Base-by-base conservation (phyloP, 2,329 filamentous ascomycete species). In the Fusarium sarcochroum region DNA sequence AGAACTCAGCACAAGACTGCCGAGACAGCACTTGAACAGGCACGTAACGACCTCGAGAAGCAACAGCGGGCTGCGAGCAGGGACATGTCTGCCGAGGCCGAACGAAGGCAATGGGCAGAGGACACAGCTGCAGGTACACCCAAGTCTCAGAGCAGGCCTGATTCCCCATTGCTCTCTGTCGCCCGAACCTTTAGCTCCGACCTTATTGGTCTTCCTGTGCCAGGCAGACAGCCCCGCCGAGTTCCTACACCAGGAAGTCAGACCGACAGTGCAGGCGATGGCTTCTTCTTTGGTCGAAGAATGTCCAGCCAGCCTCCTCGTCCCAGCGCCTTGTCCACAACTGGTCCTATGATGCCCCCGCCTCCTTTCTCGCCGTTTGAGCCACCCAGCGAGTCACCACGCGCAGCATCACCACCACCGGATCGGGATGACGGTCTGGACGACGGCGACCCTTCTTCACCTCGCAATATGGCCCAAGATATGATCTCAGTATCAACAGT, bases 401-500 rank as follows among this genome's bases (percentile, higher is more conserved):
- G 69, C n/a, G 72, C 81, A 20, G 75, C 81, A 1, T 80, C 82
- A 0, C 80, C 83, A 1, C 75, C 80, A 2, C 80, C 83, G 48
- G 80, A 83, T 17, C 80, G 83, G 3, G 85, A 87, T 51, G 87
- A 88, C 41, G 84, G 83, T n/a, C 78, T 85, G 23, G 86, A 88
- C 48, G 76, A 79, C 17, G 63, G 68, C 7, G 71, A 70, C 17
- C 81, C 84, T 3, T 86, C 85, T 1, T 91, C 89, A 5, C 90
- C 90, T 2, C 89, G 89, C 38, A 89, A 90, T 60, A 89, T 91
- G 8, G 87, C 92, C 61, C 91, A 94, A 71, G 94, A 97, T 74
- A 91, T 97, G 82, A 87, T 96, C 30, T 97, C 93, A 3, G 92
- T 93, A 8, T 97, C 94, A 1, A 98, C 95, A 0, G 91, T 93